A percentile compares a stretch with the other conserved stretches of the same genome.
Evolutionary conservation across 352 stramenopile species (phyloP).

Genomic region (Pythium dissotocum): DNA sequence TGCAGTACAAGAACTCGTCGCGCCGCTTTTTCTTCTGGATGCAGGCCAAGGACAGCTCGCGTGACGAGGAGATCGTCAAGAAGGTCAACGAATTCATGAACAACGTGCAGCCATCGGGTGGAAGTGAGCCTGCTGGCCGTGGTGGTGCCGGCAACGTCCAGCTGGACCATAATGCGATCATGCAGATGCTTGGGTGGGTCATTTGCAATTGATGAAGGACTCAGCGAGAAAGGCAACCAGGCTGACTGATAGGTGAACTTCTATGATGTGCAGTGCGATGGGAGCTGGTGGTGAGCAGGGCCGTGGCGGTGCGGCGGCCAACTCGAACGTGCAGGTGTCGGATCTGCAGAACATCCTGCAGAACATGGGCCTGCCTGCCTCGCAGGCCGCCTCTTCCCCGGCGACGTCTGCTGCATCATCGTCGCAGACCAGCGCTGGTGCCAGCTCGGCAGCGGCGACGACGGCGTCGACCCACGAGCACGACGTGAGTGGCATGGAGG

Average conservation of each 20-base stretch:
- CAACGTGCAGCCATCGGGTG: conserved; percentile 59
- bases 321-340: conserved; percentile 73
- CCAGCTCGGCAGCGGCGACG: conserved; percentile 66
- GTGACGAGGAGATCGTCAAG: conserved; percentile 85
- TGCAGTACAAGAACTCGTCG: conserved; percentile 93
- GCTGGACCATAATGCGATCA: conserved; percentile 89
- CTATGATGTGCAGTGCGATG: conserved; percentile 49
- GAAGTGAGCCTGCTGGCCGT: conserved; percentile 25
- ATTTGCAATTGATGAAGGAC: neutral
- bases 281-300: conserved; percentile 69
- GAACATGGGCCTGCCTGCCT: conserved; percentile 82
- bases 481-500: conserved; percentile 78
- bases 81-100: conserved; percentile 92
- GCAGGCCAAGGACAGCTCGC: conserved; percentile 90
- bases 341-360: conserved; percentile 88
- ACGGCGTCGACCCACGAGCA: conserved; percentile 77
- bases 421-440: conserved; percentile 66
- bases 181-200: conserved; percentile 86
- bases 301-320: conserved; percentile 33
- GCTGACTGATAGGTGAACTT: neutral
- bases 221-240: neutral
- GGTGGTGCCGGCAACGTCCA: conserved; percentile 63
- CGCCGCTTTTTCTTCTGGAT: conserved; percentile 96
- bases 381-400: conserved; percentile 66
- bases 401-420: conserved; percentile 75